These are phyloP conservation scores for Spiraea crenata DNA, from an alignment of 331 rosid genomes.

Conservation along the genomic window DNA sequence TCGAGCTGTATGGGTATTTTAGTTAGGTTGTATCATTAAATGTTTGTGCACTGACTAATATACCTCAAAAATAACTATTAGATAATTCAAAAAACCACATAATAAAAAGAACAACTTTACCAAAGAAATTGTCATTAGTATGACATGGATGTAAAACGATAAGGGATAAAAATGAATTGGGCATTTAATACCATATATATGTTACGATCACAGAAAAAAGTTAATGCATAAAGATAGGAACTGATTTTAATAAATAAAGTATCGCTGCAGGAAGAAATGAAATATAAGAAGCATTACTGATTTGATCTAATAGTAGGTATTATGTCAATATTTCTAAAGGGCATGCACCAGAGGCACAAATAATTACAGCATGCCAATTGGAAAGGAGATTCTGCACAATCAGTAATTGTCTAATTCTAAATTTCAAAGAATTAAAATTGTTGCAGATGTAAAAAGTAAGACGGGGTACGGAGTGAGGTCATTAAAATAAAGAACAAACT, in stretches of 20 bases:
- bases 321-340: too few relatives aligned
- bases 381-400: neutral
- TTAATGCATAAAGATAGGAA: neutral
- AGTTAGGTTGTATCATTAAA: conserved; percentile 26
- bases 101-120: neutral
- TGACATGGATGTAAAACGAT: neutral
- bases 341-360: neutral
- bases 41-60: neutral
- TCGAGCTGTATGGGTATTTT: conserved; percentile 54
- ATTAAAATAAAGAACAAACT: neutral
- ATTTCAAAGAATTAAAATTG: neutral
- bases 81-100: neutral
- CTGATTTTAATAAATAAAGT: neutral
- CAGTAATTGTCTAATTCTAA: neutral
- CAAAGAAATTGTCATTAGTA: neutral
- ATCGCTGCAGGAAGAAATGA: neutral
- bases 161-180: neutral
- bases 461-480: neutral
- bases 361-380: neutral
- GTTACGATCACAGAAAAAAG: neutral
- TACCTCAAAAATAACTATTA: conserved; percentile 1
- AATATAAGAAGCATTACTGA: neutral
- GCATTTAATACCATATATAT: neutral
- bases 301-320: neutral
- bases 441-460: neutral